Base-by-base conservation (phyloP, 306 rosid genomes). In the Quercus cerris region DNA sequence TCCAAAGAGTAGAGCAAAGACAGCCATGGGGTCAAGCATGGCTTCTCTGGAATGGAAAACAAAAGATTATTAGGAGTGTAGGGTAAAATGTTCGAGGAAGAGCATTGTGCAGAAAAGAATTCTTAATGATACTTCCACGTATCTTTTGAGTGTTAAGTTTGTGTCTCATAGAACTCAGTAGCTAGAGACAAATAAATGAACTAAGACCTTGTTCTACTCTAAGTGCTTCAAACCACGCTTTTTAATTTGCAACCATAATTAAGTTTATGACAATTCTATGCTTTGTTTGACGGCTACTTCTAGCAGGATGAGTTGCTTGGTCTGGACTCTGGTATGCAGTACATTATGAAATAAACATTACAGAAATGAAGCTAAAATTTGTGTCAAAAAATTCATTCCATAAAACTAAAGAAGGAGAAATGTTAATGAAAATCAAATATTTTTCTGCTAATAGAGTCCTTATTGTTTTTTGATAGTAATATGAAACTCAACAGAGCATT, bases 1-100 rank as follows among this genome's bases (percentile, higher is more conserved):
- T 80, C 99, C 98, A 75, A 95, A 93, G 72, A 91, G 92, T 78
- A 91, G 87, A 33, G 98, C 90, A 73, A 95, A 95, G 62, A 95
- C 94, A 57, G 98, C 94, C 72, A 81, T 90, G 12, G 99, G 97
- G 31, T 95, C 99, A 82, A 95, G 90, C 97, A 93, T 90, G 73
- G 91, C 84, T 75, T 93, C 98, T 89, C 99, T 95, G 87, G 20
- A 78, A 78, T 74, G 62, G 72, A 75, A 77, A n/a, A 82, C 71
- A 84, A 59, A n/a, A 44, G 28, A 20, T 59, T 62, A 23, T 77
- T 18, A 38, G 67, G 56, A 54, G 14, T 28, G 52, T 56, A 64
- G 31, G 51, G 64, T 64, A 63, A 52, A 33, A 67, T 69, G 52
- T 55, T 70, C 52, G n/a, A 2, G 46, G 38, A 71, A 75, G 15